Evolutionary conservation across 169 alveolate genomes (phyloP), one percentile per base, ranked within the genome.

Genomic region (Eimeria brunetti): DNA sequence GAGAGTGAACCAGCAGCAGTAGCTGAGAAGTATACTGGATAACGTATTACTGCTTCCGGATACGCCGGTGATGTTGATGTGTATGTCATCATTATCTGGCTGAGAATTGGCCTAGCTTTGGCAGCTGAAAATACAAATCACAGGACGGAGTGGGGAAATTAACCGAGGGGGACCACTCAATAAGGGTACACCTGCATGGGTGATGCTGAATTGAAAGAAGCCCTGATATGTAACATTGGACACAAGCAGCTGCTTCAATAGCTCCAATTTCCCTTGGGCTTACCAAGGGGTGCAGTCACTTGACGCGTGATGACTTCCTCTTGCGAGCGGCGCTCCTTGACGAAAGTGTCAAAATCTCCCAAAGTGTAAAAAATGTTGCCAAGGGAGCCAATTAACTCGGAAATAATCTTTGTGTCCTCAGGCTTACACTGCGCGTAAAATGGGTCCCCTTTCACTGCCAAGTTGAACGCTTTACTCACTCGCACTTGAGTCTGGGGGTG

Each of bases 401-500:
- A 86, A 20, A 58, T 60, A 20, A 86, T 86, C 71, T 86, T 86
- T 22, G 92, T 86, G 64, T 86, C 92, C 41, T 86, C 92, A 11
- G 92, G 80, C 80, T 44, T 86, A 81, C 92, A 86, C 83, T 86
- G 92, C 44, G 92, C 18, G 62, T 60, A 86, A 41, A 44, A 36
- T 24, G 92, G 81, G 46, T 86, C 81, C 60, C 92, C 49, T 49
- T 58, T 62, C 46, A 86, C 92, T 62, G 92, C 92, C 83, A 41
- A 4, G 51, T 7, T 49, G 49, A 86, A 86, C 0, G 92, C 92
- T 62, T 86, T 86, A 71, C 92, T 86, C 7, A 86, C 71, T 12
- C 92, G 78, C 46, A 86, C 92, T 44, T 86, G 92, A 41, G 78
- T 86, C 92, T 86, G 92, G 8, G 78, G 92, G 14, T 86, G 80